phyloP scores from a whole-genome alignment of 495 filamentous ascomycete species.

The Hypoxylon trugodes region DNA sequence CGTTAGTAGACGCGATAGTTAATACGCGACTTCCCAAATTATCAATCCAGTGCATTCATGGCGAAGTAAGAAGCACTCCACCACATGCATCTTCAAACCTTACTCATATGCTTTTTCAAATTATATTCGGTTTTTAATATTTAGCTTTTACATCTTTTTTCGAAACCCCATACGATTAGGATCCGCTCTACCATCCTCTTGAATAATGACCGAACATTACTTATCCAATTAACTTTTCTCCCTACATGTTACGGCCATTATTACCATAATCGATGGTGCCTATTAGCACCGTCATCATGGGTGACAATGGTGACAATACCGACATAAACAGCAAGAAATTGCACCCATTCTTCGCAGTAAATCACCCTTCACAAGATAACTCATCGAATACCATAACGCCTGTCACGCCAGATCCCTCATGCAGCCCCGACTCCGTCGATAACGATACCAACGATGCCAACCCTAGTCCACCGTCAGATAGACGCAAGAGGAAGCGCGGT shows the following conservation, averaged over 20 bases:
- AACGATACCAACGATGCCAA: constrained; percentile 18
- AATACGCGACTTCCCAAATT: constrained; percentile 25
- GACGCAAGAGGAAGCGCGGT: constrained; percentile 38
- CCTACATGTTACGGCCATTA: not conserved
- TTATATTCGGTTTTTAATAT: too few relatives aligned
- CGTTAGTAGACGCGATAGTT: constrained; percentile 24
- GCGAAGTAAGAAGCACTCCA: too few relatives aligned
- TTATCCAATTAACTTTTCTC: not conserved
- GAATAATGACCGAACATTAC: too few relatives aligned
- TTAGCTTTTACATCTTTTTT: too few relatives aligned
- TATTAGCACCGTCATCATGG: constrained; percentile 26
- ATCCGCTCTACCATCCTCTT: too few relatives aligned
- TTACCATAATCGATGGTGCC: not conserved
- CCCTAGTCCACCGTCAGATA: not conserved
- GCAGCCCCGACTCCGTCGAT: constrained; percentile 25
- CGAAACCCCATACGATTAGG: too few relatives aligned
- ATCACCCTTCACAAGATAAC: constrained; percentile 16
- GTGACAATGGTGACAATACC: constrained; percentile 6
- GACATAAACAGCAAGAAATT: constrained; percentile 41
- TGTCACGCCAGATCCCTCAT: constrained; percentile 37
- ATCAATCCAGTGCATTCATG: too few relatives aligned
- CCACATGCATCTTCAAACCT: too few relatives aligned
- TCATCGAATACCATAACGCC: constrained; percentile 16
- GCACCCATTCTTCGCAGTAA: constrained; percentile 54
- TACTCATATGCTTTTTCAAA: too few relatives aligned